Evolutionary conservation across 179 eudicot genomes (phyloP).

Genomic region (Vitellaria paradoxa): DNA sequence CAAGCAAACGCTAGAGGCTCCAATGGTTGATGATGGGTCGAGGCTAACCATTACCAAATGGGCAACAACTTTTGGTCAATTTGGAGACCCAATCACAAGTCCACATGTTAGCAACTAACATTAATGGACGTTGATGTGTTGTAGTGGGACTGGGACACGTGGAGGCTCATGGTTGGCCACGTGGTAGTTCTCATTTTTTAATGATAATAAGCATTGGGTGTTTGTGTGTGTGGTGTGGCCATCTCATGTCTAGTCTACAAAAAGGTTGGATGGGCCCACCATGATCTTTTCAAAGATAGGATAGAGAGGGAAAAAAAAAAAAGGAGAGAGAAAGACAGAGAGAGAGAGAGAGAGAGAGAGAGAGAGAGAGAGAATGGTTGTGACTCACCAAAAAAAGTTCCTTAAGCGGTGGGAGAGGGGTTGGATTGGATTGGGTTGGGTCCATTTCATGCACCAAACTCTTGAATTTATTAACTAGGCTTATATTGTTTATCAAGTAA

Average conservation of each 20-base stretch:
- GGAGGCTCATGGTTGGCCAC: not conserved
- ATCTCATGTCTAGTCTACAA: not conserved
- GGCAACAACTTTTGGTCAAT: not conserved
- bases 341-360: not conserved
- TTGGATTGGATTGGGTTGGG: not conserved
- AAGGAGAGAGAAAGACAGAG: no score
- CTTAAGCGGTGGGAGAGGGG: not conserved
- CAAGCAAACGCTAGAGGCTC: not conserved
- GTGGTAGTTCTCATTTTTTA: not conserved
- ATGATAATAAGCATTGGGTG: not conserved
- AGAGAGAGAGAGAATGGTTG: not conserved
- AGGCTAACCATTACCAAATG: not conserved
- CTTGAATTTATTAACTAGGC: not conserved
- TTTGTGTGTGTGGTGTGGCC: not conserved
- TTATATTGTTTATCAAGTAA: not conserved
- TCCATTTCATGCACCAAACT: not conserved
- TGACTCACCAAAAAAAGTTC: not conserved
- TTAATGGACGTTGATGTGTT: constrained; percentile 1
- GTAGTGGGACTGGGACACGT: not conserved
- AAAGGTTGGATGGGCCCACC: constrained; percentile 6
- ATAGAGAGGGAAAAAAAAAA: not conserved
- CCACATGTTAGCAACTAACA: constrained; percentile 3
- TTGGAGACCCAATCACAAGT: not conserved
- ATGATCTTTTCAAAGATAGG: not conserved
- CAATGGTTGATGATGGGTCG: not conserved